Conservation (phyloP, 257 asterid genomes). For the Pogostemon cablin region DNA sequence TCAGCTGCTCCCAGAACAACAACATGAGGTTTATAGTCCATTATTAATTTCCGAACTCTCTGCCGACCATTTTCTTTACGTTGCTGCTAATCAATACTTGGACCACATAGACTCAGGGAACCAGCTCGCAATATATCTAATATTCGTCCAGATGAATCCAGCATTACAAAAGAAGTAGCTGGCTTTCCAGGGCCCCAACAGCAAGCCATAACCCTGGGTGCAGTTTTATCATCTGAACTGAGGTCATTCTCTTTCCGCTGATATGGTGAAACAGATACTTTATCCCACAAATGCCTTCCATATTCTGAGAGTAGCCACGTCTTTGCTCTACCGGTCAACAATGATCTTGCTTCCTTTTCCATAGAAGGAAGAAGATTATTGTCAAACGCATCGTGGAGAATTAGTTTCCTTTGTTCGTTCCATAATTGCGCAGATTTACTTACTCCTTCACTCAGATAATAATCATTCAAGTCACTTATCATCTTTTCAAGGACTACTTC, state of each 20-base stretch:
- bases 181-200: slow-evolving; percentile 99
- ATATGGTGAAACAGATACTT: slow-evolving; percentile 85
- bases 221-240: slow-evolving; percentile 77
- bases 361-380: slow-evolving; percentile 80
- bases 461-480: slow-evolving; percentile 70
- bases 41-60: slow-evolving; percentile 89
- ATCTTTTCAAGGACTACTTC: slow-evolving; percentile 69
- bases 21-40: slow-evolving; percentile 95
- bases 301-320: slow-evolving; percentile 75
- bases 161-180: slow-evolving; percentile 92
- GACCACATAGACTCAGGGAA: slow-evolving; percentile 78
- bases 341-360: slow-evolving; percentile 90
- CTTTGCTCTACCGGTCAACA: slow-evolving; percentile 78
- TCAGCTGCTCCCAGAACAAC: slow-evolving; percentile 94
- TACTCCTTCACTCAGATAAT: slow-evolving; percentile 95
- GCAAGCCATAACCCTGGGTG: slow-evolving; percentile 98
- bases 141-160: slow-evolving; percentile 97
- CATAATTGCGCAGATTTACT: slow-evolving; percentile 97
- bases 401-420: slow-evolving; percentile 94
- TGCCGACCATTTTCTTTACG: slow-evolving; percentile 93
- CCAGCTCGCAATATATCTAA: slow-evolving; percentile 84
- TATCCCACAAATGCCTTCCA: slow-evolving; percentile 85
- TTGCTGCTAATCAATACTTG: slow-evolving; percentile 76
- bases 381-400: slow-evolving; percentile 79
- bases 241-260: slow-evolving; percentile 77